Evolutionary conservation across 352 stramenopile genomes (phyloP), one percentile per base, ranked within the genome.

Genomic region (Globisporangium nodosum): DNA sequence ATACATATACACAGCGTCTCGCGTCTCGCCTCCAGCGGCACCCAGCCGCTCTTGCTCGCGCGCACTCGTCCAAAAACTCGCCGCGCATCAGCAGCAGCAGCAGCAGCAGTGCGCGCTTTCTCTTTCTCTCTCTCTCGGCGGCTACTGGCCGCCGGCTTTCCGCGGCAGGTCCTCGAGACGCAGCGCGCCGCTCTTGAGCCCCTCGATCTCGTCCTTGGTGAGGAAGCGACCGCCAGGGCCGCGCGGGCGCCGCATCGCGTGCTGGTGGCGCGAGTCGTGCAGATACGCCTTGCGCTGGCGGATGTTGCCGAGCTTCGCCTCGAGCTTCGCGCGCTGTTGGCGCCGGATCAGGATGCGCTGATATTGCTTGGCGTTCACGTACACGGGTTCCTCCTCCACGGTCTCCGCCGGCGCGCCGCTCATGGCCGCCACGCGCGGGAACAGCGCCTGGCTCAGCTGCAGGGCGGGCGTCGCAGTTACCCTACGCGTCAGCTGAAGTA

Each of bases 341-440:
- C 87, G 79, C 46, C 87, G 85, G 52, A 94, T 85, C 77, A 96
- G 87, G 61, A 96, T 96, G 20, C 87, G 81, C 63, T 94, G 83
- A 62, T 96, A 96, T 63, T 96, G 87, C 72, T 96, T 96, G 52
- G 85, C 87, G 61, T 96, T 96, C 42, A 96, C 87, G 62, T 95
- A 96, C 42, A 96, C 84, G 5, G 87, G 87, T 52, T 94, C 85
- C 62, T 96, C 87, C 37, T 96, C 87, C 3, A 81, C 66, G 61
- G 83, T 71, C 57, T 91, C 77, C 27, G 54, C 71, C 4, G 63
- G 49, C 1, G 75, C 56, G 42, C 68, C 71, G 30, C 61, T 16
- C 48, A 39, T 57, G 11, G 62, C 62, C 3, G 76, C 70, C 55
- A 84, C 76, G 54, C 82, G 78, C 30, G 75, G 72, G 52, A 90